A percentile compares a stretch with the other conserved stretches of the same genome.
These are phyloP conservation scores for Leishmania gerbilli DNA, from an alignment of 208 protist species.

Conservation along the genomic window DNA sequence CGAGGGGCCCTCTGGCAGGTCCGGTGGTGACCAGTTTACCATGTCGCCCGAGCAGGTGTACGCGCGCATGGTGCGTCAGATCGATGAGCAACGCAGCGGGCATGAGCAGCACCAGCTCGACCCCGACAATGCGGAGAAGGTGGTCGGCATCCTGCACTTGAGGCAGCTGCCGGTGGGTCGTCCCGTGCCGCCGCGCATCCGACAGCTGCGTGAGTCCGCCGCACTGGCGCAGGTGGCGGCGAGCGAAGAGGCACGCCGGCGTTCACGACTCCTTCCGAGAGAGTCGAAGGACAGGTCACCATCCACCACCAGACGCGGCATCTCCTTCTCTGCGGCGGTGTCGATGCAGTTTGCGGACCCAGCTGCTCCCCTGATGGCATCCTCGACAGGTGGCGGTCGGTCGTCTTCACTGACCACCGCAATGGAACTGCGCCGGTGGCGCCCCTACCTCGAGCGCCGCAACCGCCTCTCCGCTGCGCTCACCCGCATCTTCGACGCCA, in stretches of 20 bases:
- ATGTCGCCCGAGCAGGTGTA: constrained; percentile 24
- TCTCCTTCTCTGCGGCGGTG: background rate
- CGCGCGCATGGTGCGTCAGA: constrained; percentile 25
- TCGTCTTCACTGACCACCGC: background rate
- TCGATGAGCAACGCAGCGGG: constrained; percentile 6
- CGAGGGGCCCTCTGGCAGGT: background rate
- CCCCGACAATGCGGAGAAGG: background rate
- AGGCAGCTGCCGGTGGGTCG: constrained; percentile 3
- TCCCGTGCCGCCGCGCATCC: constrained; percentile 9
- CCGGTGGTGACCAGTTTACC: background rate
- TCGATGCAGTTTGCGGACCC: constrained; percentile 13
- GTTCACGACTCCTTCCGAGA: background rate
- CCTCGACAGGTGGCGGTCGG: background rate
- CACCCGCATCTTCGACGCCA: constrained; percentile 29
- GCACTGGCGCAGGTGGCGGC: constrained; percentile 14
- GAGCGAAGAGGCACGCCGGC: constrained; percentile 2
- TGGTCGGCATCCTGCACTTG: background rate
- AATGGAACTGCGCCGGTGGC: constrained; percentile 9
- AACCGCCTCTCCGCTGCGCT: constrained; percentile 31
- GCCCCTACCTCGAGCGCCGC: constrained; percentile 44
- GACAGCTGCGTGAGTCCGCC: constrained; percentile 21
- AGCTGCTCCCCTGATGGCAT: constrained; percentile 8
- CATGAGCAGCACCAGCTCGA: constrained; percentile 2
- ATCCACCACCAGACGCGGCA: background rate
- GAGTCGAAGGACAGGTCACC: background rate